A percentile compares a stretch with the other conserved stretches of the same genome.
Conservation (phyloP, 139 green algal species). For the Ulvella scutata region DNA sequence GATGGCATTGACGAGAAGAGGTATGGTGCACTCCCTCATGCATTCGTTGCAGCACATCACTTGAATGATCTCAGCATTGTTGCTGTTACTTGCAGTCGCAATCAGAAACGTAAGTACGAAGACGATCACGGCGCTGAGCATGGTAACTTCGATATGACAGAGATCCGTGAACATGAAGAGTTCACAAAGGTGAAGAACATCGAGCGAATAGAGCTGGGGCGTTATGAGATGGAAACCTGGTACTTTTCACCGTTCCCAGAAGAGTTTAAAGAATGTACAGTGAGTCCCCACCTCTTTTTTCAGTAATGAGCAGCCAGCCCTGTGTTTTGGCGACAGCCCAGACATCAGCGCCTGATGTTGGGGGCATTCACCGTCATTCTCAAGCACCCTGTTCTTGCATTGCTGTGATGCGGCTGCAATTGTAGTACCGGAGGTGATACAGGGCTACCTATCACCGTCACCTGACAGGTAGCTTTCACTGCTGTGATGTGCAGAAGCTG, state of each 20-base stretch:
- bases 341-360: not conserved
- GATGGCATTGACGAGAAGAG: constrained; percentile 12
- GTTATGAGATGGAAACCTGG: constrained; percentile 93
- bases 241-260: constrained; percentile 93
- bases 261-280: no score
- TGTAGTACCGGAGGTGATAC: no score
- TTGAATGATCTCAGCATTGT: not conserved
- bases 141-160: constrained; percentile 76
- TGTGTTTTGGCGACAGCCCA: no score
- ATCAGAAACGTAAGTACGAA: constrained; percentile 42
- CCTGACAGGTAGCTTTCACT: no score
- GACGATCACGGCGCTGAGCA: constrained; percentile 66
- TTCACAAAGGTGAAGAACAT: constrained; percentile 99
- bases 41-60: not conserved
- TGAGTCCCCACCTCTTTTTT: no score
- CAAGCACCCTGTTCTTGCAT: not conserved
- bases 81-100: constrained; percentile 3
- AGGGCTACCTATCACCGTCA: no score
- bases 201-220: constrained; percentile 82
- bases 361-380: not conserved
- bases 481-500: constrained; percentile 78
- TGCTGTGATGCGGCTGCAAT: no score
- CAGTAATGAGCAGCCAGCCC: no score
- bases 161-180: constrained; percentile 91
- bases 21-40: not conserved